These are phyloP conservation scores for Plasmopara muralis DNA, from an alignment of 352 stramenopile species.

Conservation along the genomic window DNA sequence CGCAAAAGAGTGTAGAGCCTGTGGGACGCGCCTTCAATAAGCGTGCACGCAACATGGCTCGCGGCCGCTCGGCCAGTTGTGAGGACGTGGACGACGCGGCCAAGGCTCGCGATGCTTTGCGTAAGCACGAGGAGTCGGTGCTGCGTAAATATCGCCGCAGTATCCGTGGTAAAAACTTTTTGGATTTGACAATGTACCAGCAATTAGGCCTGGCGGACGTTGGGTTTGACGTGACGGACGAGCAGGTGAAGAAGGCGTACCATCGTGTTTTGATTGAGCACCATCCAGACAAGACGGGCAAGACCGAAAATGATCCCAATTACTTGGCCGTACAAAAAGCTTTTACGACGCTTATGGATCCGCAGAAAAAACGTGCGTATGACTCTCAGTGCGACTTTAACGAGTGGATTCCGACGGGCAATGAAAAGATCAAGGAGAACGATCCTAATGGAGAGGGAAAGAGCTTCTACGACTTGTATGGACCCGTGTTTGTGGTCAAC, in stretches of 20 bases:
- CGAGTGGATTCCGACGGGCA: conserved; percentile 67
- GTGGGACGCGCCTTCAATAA: conserved; percentile 66
- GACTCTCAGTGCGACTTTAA: conserved; percentile 86
- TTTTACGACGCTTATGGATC: conserved; percentile 74
- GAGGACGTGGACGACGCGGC: conserved; percentile 67
- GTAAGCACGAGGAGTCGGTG: conserved; percentile 60
- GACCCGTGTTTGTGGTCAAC: conserved; percentile 69
- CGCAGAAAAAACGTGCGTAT: conserved; percentile 77
- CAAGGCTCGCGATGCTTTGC: conserved; percentile 46
- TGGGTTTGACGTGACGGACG: conserved; percentile 75
- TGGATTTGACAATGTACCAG: conserved; percentile 84
- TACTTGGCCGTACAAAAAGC: conserved; percentile 83
- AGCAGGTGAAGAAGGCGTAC: conserved; percentile 86
- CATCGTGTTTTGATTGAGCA: conserved; percentile 84
- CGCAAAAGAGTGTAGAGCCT: conserved; percentile 69
- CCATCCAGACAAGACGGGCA: conserved; percentile 83
- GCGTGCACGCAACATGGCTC: conserved; percentile 66
- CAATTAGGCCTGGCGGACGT: conserved; percentile 68
- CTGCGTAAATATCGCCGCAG: conserved; percentile 78
- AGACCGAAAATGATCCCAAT: conserved; percentile 87
- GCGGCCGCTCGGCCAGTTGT: conserved; percentile 68
- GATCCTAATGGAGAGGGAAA: conserved; percentile 53
- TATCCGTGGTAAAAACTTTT: conserved; percentile 75
- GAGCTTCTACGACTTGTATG: conserved; percentile 83
- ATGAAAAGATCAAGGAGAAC: conserved; percentile 76